Evolutionary conservation across 2,329 filamentous ascomycete species (phyloP).

Genomic region (Harringtonia aguacate): DNA sequence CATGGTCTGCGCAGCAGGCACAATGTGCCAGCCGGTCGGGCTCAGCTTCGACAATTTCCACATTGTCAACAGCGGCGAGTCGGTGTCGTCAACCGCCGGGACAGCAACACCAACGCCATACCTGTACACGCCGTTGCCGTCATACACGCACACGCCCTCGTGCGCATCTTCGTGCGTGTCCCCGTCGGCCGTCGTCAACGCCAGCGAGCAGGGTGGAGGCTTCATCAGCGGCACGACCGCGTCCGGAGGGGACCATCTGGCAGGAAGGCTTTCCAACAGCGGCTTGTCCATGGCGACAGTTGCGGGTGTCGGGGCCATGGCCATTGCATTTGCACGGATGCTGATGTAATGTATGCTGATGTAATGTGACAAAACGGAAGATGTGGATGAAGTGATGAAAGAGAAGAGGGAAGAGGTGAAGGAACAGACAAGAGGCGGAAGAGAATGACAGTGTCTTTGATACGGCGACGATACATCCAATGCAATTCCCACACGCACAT

Average conservation of each 20-base stretch:
- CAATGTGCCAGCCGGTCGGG: constrained; percentile 32
- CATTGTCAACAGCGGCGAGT: not conserved
- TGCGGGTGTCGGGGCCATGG: constrained; percentile 2
- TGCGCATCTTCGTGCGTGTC: not conserved
- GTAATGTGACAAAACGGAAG: not conserved
- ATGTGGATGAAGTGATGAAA: not conserved
- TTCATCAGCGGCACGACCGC: not conserved
- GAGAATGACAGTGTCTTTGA: too few relatives aligned
- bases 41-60: constrained; percentile 27
- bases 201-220: not conserved
- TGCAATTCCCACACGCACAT: too few relatives aligned
- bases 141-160: not conserved
- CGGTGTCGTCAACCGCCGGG: not conserved
- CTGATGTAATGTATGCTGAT: constrained; percentile 1
- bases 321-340: constrained; percentile 6
- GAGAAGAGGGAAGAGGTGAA: too few relatives aligned
- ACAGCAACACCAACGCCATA: not conserved
- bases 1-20: constrained; percentile 33
- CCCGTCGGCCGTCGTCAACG: not conserved
- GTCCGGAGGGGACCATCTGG: not conserved
- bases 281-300: not conserved
- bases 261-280: not conserved
- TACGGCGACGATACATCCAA: not conserved
- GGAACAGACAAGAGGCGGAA: not conserved
- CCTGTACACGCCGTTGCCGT: not conserved